Evolutionary conservation across 345 rosid species (phyloP), one percentile per base, ranked within the genome.

Genomic region (Adansonia digitata): DNA sequence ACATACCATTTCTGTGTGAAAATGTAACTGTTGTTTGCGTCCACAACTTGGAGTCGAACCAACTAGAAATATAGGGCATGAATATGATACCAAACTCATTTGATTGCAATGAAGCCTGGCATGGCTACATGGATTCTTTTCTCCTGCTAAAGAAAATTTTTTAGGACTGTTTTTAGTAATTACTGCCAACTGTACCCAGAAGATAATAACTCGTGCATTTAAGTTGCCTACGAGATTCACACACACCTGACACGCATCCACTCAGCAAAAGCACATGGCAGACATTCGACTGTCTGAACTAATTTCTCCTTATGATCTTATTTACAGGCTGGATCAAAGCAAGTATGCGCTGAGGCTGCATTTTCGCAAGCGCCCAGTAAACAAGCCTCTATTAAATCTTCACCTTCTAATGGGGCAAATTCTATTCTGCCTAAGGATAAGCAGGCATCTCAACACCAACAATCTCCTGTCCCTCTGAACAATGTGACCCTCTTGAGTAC

Each of bases 251-350:
- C 35, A 35, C 0, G 11, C 26, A 37, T 37, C 46, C 46, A 35
- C 26, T n/a, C n/a, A n/a, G n/a, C n/a, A n/a, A n/a, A n/a, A n/a
- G n/a, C n/a, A n/a, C n/a, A n/a, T n/a, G n/a, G n/a, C n/a, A n/a
- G n/a, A n/a, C n/a, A n/a, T n/a, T n/a, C n/a, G n/a, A n/a, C n/a
- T n/a, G n/a, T n/a, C n/a, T n/a, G n/a, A n/a, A n/a, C n/a, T n/a
- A n/a, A n/a, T n/a, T n/a, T n/a, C n/a, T n/a, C n/a, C n/a, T n/a
- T n/a, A n/a, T 65, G 70, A 60, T 78, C 57, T 62, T 69, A 42
- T 67, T 57, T 72, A 49, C 73, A 92, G 97, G 88, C 84, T 51
- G 97, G 98, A 82, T 79, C 98, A 14, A 90, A 84, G 80, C 86
- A 91, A 74, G 74, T 85, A 55, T 76, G 81, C 17, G 71, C 65